phyloP scores from a whole-genome alignment of 1,284 basidiomycete genomes.

The Moniliophthora roreri region DNA sequence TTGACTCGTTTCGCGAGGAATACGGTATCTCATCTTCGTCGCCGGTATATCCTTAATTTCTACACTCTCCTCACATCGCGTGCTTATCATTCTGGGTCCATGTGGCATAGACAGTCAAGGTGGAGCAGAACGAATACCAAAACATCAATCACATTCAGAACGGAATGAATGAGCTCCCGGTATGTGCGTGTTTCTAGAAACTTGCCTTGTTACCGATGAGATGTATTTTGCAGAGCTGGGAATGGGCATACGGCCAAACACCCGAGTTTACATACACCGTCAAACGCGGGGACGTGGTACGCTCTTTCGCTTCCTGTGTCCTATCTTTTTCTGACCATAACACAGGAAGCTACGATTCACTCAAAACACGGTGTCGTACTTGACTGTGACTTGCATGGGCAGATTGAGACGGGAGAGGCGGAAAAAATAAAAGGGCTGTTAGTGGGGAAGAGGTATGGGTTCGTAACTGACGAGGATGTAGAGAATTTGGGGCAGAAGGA shows the following conservation, averaged over 20 bases:
- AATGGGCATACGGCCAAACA: slow-evolving; percentile 93
- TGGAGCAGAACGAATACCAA: slow-evolving; percentile 38
- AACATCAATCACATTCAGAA: slow-evolving; percentile 57
- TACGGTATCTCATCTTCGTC: slow-evolving; percentile 46
- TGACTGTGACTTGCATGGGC: slow-evolving; percentile 41
- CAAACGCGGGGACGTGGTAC: slow-evolving; percentile 52
- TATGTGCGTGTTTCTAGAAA: slow-evolving; percentile 28
- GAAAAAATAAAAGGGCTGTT: slow-evolving; percentile 25
- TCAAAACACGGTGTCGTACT: slow-evolving; percentile 66
- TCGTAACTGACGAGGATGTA: slow-evolving; percentile 32
- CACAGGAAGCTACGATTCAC: slow-evolving; percentile 46
- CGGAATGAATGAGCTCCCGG: slow-evolving; percentile 74
- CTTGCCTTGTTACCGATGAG: background rate
- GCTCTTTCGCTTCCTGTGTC: slow-evolving; percentile 21
- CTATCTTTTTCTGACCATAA: background rate
- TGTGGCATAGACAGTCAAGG: slow-evolving; percentile 42
- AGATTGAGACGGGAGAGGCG: slow-evolving; percentile 14
- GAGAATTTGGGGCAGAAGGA: slow-evolving; percentile 13
- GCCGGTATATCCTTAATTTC: slow-evolving; percentile 33
- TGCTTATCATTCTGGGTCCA: slow-evolving; percentile 15
- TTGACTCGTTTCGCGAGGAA: slow-evolving; percentile 65
- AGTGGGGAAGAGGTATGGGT: slow-evolving; percentile 48
- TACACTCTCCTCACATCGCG: slow-evolving; percentile 20
- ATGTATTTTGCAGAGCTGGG: slow-evolving; percentile 76
- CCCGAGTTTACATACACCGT: slow-evolving; percentile 84